Percentiles rank a stretch among this genome's conserved stretches.
These are phyloP conservation scores for Brassica juncea DNA, from an alignment of 345 rosid species.

Conservation along the genomic window DNA sequence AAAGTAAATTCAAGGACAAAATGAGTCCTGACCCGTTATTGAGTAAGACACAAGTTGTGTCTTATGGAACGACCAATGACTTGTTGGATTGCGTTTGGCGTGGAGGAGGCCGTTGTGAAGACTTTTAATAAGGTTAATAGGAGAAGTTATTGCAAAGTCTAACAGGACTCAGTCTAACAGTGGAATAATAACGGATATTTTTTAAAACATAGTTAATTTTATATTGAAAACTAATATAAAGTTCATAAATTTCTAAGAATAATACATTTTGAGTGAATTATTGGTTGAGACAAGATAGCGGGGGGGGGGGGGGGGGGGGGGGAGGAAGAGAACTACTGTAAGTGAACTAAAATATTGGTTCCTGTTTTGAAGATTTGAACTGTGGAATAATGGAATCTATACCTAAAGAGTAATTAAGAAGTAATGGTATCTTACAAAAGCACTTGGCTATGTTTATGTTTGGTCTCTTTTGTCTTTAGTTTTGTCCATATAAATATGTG, in stretches of 20 bases:
- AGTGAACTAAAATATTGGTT: not conserved
- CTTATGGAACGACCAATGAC: not conserved
- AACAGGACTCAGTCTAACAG: not conserved
- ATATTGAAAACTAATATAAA: not conserved
- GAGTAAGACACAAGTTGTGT: not conserved
- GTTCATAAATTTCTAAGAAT: not conserved
- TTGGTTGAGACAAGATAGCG: conserved; percentile 1
- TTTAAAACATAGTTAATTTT: too few relatives aligned
- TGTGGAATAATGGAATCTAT: conserved; percentile 31
- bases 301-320: too few relatives aligned
- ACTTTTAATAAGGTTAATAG: not conserved
- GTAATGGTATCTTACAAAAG: conserved; percentile 27
- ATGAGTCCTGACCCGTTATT: not conserved
- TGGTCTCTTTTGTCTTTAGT: conserved; percentile 27
- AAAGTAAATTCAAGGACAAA: not conserved
- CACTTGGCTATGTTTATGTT: conserved; percentile 26
- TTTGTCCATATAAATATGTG: not conserved
- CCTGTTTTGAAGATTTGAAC: not conserved
- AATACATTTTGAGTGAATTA: not conserved
- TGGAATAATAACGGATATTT: not conserved
- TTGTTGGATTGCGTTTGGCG: not conserved
- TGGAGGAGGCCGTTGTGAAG: not conserved
- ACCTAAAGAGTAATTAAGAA: conserved; percentile 24
- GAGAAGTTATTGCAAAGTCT: not conserved
- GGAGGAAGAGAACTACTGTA: not conserved